Base-by-base conservation (phyloP, 257 asterid genomes). In the Solanum corneliomulleri region DNA sequence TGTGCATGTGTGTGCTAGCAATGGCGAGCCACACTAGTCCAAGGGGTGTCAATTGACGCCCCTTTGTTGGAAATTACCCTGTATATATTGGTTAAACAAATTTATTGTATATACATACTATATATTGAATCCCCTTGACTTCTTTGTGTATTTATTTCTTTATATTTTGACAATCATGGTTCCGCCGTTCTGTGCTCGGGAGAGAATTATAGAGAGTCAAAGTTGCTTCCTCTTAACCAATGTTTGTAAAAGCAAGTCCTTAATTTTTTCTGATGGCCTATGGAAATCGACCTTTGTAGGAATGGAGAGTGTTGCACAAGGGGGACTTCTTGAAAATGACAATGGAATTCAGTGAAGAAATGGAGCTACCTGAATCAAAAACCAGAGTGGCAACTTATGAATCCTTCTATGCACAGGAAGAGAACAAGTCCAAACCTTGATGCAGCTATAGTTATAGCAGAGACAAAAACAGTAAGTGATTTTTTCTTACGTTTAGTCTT, bases 291-390 rank as follows among this genome's bases (percentile, higher is more conserved):
- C 29, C 42, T 47, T 47, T 80, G 44, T 88, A 95, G 98, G 95
- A 90, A 78, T 95, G 98, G 98, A 85, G 94, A 83, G 37, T 52
- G 64, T 85, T 93, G 89, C 95, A 95, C 91, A 91, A 82, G 92
- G 92, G 88, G 84, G 96, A 87, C 85, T 94, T 93, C 89, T 74
- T 93, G 88, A 91, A 86, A 90, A 93, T 94, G 98, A 90, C 97
- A 25, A 82, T 25, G 88, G 92, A 77, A 15, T 94, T 94, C 68
- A 86, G 82, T 81, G 93, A 93, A 89, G 96, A 93, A 88, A 66
- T 93, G 86, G 91, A 90, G 90, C 90, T 89, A 31, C 92, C 94
- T 9, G 85, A 80, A 47, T 80, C 29, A 47, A 80, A 80, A 87
- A 88, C 94, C 20, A 87, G 97, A 87, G 91, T 94, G 68, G 93